These are phyloP conservation scores for Gastrolobium bilobum DNA, from an alignment of 306 rosid genomes.

Conservation along the genomic window DNA sequence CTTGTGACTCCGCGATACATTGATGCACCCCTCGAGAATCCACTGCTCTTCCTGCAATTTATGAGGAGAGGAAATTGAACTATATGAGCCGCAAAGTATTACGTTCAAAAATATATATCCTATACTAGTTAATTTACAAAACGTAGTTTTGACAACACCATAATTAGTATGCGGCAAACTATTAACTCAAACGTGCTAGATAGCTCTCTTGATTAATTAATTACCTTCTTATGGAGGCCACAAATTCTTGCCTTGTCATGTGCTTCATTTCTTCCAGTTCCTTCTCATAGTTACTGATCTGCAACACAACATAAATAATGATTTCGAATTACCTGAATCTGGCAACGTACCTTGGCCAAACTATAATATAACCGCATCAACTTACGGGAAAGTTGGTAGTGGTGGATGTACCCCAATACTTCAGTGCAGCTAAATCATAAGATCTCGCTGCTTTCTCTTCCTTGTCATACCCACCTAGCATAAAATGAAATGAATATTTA, in stretches of 20 bases:
- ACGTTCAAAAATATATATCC: too few relatives aligned
- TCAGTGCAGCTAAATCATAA: slow-evolving; percentile 96
- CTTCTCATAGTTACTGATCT: slow-evolving; percentile 82
- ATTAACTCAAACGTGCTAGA: neutral
- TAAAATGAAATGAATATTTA: neutral
- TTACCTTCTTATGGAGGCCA: slow-evolving; percentile 95
- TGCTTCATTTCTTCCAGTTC: slow-evolving; percentile 85
- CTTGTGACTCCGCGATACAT: slow-evolving; percentile 97
- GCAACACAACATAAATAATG: slow-evolving; percentile 1
- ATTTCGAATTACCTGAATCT: neutral
- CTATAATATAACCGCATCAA: neutral
- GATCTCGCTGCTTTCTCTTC: slow-evolving; percentile 99
- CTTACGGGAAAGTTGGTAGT: slow-evolving; percentile 88
- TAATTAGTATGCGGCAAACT: neutral
- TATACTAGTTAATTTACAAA: too few relatives aligned
- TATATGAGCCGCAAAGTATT: neutral
- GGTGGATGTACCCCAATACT: slow-evolving; percentile 99
- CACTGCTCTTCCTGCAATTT: slow-evolving; percentile 78
- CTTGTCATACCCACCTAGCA: slow-evolving; percentile 94
- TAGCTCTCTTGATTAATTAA: slow-evolving; percentile 71
- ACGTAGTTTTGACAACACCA: too few relatives aligned
- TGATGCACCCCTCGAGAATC: slow-evolving; percentile 82
- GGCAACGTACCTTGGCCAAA: neutral
- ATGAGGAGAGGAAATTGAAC: neutral
- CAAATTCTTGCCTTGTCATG: slow-evolving; percentile 97